A percentile compares a stretch with the other conserved stretches of the same genome.
Conservation (phyloP, 495 filamentous ascomycete genomes). For the Hamigera avellanea region DNA sequence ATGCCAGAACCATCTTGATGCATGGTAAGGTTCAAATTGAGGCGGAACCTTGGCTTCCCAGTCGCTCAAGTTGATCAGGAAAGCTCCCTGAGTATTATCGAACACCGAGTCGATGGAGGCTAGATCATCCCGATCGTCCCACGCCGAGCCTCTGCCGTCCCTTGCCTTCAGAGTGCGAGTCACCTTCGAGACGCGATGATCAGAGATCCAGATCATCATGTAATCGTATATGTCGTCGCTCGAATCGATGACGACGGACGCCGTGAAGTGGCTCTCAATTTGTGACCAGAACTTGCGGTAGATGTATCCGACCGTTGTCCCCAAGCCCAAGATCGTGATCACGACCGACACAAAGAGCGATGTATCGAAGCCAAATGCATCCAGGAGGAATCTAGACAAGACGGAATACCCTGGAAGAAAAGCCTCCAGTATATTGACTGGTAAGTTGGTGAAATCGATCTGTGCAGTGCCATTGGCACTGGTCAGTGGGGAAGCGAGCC, state of each 20-base stretch:
- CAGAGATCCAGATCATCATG: conserved; percentile 48
- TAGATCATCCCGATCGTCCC: conserved; percentile 38
- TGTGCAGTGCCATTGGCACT: not conserved
- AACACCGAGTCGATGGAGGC: not conserved
- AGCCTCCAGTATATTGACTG: conserved; percentile 40
- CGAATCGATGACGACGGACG: conserved; percentile 41
- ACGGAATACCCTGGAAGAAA: conserved; percentile 54
- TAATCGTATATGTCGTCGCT: conserved; percentile 50
- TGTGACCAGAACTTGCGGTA: conserved; percentile 1
- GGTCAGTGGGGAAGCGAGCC: not conserved
- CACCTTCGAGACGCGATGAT: conserved; percentile 38
- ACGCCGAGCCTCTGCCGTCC: conserved; percentile 37
- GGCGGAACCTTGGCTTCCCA: conserved; percentile 35
- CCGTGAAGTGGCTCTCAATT: conserved; percentile 37
- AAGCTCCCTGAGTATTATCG: not conserved
- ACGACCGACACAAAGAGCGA: conserved; percentile 48
- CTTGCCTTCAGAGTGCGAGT: conserved; percentile 47
- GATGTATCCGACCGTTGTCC: not conserved
- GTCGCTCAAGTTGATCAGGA: conserved; percentile 25
- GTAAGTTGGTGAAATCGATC: conserved; percentile 1
- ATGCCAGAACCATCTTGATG: conserved; percentile 28
- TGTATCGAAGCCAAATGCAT: conserved; percentile 48
- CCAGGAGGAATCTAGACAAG: conserved; percentile 40
- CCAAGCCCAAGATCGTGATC: conserved; percentile 25
- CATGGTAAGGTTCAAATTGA: conserved; percentile 36